Evolutionary conservation across 495 filamentous ascomycete genomes (phyloP).

Genomic region (Talaromyces trachyspermus): DNA sequence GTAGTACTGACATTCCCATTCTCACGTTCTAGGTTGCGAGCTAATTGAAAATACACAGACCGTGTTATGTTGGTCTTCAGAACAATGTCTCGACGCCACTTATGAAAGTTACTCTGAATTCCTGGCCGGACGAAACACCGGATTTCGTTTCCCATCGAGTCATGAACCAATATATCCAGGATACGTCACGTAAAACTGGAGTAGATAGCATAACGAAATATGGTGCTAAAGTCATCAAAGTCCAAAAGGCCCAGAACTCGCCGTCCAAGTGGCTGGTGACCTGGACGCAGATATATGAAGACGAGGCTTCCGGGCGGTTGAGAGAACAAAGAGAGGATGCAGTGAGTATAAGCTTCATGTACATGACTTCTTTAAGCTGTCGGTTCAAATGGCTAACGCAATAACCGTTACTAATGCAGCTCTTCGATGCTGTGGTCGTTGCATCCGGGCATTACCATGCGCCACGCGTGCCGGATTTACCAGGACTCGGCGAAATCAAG

Average conservation of each 20-base stretch:
- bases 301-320: constrained; percentile 22
- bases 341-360: no score
- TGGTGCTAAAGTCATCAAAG: constrained; percentile 50
- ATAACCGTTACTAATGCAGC: constrained; percentile 16
- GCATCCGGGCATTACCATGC: constrained; percentile 54
- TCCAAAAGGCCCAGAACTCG: constrained; percentile 33
- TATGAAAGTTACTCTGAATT: constrained; percentile 49
- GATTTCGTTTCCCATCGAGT: constrained; percentile 48
- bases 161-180: constrained; percentile 52
- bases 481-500: constrained; percentile 47
- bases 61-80: constrained; percentile 52
- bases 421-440: constrained; percentile 50
- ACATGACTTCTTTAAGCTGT: no score
- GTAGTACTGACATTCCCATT: constrained; percentile 15
- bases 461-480: constrained; percentile 47
- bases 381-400: no score
- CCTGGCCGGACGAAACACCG: constrained; percentile 52
- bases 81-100: constrained; percentile 61
- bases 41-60: constrained; percentile 20
- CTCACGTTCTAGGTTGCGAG: neutral
- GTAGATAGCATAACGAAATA: constrained; percentile 44
- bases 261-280: constrained; percentile 42
- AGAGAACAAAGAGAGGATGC: constrained; percentile 18
- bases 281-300: constrained; percentile 23
- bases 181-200: constrained; percentile 40